These are phyloP conservation scores for Pythium dissimile DNA, from an alignment of 352 stramenopile genomes.

Conservation along the genomic window DNA sequence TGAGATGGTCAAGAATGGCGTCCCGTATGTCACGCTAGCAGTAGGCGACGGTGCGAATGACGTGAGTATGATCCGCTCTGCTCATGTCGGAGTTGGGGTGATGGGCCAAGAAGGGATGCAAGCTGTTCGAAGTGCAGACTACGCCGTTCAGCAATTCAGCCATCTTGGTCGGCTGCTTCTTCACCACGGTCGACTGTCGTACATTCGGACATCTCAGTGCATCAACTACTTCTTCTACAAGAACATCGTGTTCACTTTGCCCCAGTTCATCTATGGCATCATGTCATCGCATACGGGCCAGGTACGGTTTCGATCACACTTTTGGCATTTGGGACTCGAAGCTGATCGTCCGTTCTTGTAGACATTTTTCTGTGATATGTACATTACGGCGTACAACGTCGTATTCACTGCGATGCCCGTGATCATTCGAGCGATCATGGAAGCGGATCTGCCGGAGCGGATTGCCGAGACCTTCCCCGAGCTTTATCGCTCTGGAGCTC, in stretches of 20 bases:
- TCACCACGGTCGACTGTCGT: conserved; percentile 92
- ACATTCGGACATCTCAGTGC: conserved; percentile 92
- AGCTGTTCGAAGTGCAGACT: conserved; percentile 75
- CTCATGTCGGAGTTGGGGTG: conserved; percentile 98
- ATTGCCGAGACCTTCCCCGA: conserved; percentile 70
- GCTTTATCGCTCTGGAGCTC: conserved; percentile 57
- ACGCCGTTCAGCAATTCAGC: conserved; percentile 81
- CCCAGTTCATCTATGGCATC: conserved; percentile 86
- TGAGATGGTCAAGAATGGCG: conserved; percentile 88
- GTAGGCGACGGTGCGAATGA: conserved; percentile 99
- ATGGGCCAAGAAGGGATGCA: conserved; percentile 96
- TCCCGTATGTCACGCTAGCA: conserved; percentile 88
- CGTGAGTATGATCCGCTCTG: conserved; percentile 99
- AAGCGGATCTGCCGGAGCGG: conserved; percentile 66
- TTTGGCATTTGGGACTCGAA: neutral
- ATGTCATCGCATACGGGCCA: conserved; percentile 86
- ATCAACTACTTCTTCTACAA: conserved; percentile 99
- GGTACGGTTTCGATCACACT: too few species aligned
- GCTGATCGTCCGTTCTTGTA: conserved; percentile 9
- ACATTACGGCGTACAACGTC: conserved; percentile 95
- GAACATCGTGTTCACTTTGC: conserved; percentile 92
- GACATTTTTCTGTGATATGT: conserved; percentile 79
- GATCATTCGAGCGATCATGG: conserved; percentile 65
- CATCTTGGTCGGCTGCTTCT: conserved; percentile 70
- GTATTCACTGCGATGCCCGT: conserved; percentile 91